A percentile compares a stretch with the other conserved stretches of the same genome.
Conservation (phyloP, 2,329 filamentous ascomycete species). For the Hypoxylon sp. region DNA sequence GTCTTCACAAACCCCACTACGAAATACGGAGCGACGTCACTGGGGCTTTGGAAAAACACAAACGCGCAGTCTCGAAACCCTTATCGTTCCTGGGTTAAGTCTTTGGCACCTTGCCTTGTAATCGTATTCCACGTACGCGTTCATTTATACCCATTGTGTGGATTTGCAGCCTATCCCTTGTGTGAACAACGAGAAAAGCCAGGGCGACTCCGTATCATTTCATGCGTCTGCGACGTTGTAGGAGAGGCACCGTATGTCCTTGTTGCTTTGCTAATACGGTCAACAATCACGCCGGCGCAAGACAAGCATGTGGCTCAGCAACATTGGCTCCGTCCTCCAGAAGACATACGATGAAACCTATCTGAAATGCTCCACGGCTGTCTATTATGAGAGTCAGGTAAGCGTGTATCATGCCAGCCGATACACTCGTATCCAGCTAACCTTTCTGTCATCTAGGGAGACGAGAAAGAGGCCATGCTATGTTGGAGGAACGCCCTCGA, state of each 20-base stretch:
- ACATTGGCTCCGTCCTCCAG: slow-evolving; percentile 78
- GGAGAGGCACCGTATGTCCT: slow-evolving; percentile 29
- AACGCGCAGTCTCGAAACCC: slow-evolving; percentile 21
- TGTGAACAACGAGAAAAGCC: slow-evolving; percentile 9
- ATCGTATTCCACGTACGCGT: slow-evolving; percentile 17
- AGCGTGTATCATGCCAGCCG: slow-evolving; percentile 10
- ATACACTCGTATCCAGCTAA: slow-evolving; percentile 8
- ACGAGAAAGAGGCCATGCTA: slow-evolving; percentile 88
- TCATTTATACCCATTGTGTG: slow-evolving; percentile 13
- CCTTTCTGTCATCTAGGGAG: slow-evolving; percentile 68
- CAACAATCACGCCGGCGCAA: slow-evolving; percentile 35
- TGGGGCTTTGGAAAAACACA: slow-evolving; percentile 22
- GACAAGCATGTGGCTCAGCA: slow-evolving; percentile 64
- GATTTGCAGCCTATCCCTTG: slow-evolving; percentile 11
- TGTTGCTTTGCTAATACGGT: slow-evolving; percentile 14
- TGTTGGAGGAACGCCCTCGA: slow-evolving; percentile 92
- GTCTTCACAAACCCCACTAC: slow-evolving; percentile 29
- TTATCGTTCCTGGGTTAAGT: slow-evolving; percentile 29
- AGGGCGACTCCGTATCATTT: slow-evolving; percentile 15
- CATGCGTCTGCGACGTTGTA: slow-evolving; percentile 14
- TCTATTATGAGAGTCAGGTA: slow-evolving; percentile 96
- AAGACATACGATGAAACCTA: slow-evolving; percentile 99
- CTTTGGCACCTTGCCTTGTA: slow-evolving; percentile 10
- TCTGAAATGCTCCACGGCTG: slow-evolving; percentile 91
- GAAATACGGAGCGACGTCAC: slow-evolving; percentile 38